Evolutionary conservation across 441 rosid species (phyloP).

Genomic region (Pelargonium myrrhifolium): DNA sequence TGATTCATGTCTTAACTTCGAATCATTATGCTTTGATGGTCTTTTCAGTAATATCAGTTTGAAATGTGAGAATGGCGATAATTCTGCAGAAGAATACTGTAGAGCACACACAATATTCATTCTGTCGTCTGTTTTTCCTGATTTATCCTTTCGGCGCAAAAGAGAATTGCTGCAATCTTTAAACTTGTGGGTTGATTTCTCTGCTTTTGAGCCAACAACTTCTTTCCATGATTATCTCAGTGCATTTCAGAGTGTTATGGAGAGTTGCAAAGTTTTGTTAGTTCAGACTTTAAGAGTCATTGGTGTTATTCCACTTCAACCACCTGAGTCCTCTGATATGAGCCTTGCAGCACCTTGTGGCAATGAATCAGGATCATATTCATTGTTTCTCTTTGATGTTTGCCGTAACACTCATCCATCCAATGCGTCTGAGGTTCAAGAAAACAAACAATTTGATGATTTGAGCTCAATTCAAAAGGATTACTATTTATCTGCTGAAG

Average conservation of each 20-base stretch:
- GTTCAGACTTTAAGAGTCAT: conserved; percentile 33
- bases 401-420: conserved; percentile 19
- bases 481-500: conserved; percentile 35
- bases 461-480: conserved; percentile 22
- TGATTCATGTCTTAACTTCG: conserved; percentile 60
- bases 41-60: conserved; percentile 44
- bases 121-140: conserved; percentile 54
- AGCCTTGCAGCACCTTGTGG: conserved; percentile 20
- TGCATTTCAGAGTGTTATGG: conserved; percentile 56
- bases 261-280: conserved; percentile 51
- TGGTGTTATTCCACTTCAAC: conserved; percentile 42
- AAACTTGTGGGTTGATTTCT: conserved; percentile 53
- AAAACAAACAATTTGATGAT: conserved; percentile 24
- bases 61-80: conserved; percentile 32
- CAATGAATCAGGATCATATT: conserved; percentile 25
- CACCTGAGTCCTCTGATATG: conserved; percentile 25
- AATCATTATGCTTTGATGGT: conserved; percentile 70
- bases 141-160: conserved; percentile 49
- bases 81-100: conserved; percentile 29
- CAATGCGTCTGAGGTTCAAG: conserved; percentile 29
- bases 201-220: conserved; percentile 52
- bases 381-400: conserved; percentile 49
- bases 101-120: conserved; percentile 53
- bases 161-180: conserved; percentile 53
- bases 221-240: conserved; percentile 62